phyloP scores from a whole-genome alignment of 345 rosid genomes.

The Angophora floribunda region DNA sequence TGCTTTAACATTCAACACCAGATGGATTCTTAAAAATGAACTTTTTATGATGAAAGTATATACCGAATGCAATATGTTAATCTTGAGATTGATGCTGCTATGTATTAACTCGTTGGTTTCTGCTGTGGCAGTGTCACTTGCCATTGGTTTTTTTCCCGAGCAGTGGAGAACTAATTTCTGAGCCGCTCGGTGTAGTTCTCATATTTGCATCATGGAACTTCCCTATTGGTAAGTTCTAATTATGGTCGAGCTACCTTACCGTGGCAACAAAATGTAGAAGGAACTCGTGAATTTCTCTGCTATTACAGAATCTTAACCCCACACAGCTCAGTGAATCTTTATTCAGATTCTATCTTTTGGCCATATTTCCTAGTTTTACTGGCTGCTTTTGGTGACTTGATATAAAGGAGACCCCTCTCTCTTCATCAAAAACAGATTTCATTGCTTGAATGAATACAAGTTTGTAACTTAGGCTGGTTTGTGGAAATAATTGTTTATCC shows the following conservation, averaged over 20 bases:
- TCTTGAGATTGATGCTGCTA: not conserved
- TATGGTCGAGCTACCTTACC: not conserved
- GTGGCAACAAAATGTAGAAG: not conserved
- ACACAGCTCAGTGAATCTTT: not conserved
- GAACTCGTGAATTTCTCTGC: not conserved
- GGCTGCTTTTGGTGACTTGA: not conserved
- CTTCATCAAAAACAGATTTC: not conserved
- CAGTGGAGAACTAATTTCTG: constrained; percentile 48
- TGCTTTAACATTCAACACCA: not conserved
- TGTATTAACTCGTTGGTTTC: not conserved
- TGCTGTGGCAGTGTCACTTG: constrained; percentile 21
- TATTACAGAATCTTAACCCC: not conserved
- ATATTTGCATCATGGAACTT: constrained; percentile 77
- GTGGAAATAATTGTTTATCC: not conserved
- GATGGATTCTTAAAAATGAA: not conserved
- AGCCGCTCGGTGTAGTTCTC: constrained; percentile 80
- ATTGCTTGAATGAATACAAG: not conserved
- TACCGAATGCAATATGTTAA: not conserved
- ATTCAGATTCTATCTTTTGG: not conserved
- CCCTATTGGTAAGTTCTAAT: constrained; percentile 58
- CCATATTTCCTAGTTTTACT: not conserved
- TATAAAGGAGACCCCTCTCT: not conserved
- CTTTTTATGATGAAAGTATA: not conserved
- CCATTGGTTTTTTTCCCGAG: constrained; percentile 62
- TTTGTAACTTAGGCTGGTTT: not conserved